These are phyloP conservation scores for Psophocarpus tetragonolobus DNA, from an alignment of 306 rosid species.

Conservation along the genomic window DNA sequence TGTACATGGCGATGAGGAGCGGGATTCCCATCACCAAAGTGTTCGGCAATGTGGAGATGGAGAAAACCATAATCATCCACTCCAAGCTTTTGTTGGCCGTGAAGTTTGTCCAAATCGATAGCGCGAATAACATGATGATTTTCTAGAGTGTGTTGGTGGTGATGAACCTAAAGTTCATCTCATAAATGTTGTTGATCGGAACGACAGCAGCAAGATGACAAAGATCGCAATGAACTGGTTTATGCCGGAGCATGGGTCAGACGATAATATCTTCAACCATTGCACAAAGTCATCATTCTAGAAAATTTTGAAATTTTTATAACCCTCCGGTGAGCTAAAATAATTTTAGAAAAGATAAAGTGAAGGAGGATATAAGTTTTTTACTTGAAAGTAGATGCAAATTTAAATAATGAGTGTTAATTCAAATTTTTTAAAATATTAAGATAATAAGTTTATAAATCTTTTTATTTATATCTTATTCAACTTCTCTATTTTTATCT, in stretches of 20 bases:
- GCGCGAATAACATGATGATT: conserved; percentile 70
- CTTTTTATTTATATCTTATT: too few relatives aligned
- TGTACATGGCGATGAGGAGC: conserved; percentile 83
- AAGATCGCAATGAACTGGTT: conserved; percentile 95
- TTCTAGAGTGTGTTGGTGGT: conserved; percentile 96
- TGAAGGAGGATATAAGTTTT: too few relatives aligned
- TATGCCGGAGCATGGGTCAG: conserved; percentile 98
- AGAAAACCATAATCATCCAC: conserved; percentile 96
- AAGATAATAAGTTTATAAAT: too few relatives aligned
- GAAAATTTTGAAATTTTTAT: too few relatives aligned
- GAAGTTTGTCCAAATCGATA: conserved; percentile 75
- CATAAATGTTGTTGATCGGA: conserved; percentile 75
- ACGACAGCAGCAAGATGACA: conserved; percentile 89
- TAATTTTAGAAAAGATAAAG: too few relatives aligned
- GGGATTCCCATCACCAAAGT: conserved; percentile 97
- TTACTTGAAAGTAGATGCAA: too few relatives aligned
- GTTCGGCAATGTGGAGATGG: conserved; percentile 93
- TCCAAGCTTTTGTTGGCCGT: conserved; percentile 79
- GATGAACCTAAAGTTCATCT: conserved; percentile 90
- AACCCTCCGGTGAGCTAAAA: too few relatives aligned
- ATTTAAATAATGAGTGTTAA: too few relatives aligned
- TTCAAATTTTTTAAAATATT: too few relatives aligned
- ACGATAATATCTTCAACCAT: conserved; percentile 99
- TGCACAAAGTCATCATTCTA: conserved; percentile 94
- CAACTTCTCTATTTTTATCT: too few relatives aligned